Conservation (phyloP, 2,329 filamentous ascomycete species). For the Colletotrichum tamarilloi region DNA sequence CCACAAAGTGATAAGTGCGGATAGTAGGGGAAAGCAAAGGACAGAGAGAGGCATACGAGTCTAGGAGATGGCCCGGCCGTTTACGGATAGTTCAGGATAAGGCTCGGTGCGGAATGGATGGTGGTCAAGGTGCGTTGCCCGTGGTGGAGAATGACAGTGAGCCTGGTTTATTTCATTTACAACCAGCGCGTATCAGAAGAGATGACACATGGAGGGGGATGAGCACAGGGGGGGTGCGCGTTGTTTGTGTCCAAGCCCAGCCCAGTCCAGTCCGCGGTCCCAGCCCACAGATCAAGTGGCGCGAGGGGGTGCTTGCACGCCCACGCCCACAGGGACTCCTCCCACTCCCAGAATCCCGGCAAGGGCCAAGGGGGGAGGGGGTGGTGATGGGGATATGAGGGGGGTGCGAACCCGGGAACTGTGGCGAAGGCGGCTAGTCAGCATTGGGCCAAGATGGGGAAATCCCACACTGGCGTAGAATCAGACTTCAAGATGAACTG, state of each 20-base stretch:
- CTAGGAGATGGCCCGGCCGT: conserved; percentile 41
- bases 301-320: neutral
- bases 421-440: conserved; percentile 4
- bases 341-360: neutral
- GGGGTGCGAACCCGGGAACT: neutral
- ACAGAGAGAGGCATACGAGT: conserved; percentile 41
- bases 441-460: conserved; percentile 6
- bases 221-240: conserved; percentile 16
- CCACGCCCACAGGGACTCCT: neutral
- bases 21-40: conserved; percentile 17
- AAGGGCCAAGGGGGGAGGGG: neutral
- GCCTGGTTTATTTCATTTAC: conserved; percentile 57
- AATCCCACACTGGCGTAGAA: neutral
- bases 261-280: neutral
- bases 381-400: neutral
- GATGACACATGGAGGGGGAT: conserved; percentile 41
- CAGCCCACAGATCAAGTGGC: neutral
- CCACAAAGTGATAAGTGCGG: conserved; percentile 14
- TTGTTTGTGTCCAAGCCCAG: neutral
- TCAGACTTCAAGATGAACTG: neutral
- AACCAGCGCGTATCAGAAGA: conserved; percentile 58
- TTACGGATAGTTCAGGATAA: conserved; percentile 52
- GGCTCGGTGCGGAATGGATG: conserved; percentile 26
- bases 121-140: conserved; percentile 34
- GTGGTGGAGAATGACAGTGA: conserved; percentile 54